Conservation (phyloP, 768 basidiomycete species). For the Rhodocollybia butyracea region DNA sequence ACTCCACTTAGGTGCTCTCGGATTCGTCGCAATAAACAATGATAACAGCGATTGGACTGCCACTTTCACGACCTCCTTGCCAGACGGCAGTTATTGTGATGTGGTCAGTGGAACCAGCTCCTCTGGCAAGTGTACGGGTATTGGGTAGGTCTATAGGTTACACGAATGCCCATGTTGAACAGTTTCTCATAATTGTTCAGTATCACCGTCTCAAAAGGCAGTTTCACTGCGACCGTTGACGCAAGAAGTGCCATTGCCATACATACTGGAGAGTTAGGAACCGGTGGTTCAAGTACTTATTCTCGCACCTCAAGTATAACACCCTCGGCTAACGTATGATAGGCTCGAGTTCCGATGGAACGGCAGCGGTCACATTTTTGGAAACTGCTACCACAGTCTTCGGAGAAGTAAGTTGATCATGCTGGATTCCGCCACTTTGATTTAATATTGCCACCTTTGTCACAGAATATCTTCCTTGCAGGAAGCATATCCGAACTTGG, state of each 20-base stretch:
- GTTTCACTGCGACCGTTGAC: constrained; percentile 46
- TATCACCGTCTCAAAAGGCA: constrained; percentile 46
- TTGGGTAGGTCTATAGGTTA: constrained; percentile 34
- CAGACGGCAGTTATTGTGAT: constrained; percentile 61
- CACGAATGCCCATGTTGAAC: not conserved
- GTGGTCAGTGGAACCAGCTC: constrained; percentile 48
- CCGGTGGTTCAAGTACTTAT: constrained; percentile 15
- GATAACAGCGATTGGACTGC: constrained; percentile 50
- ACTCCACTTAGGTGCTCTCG: constrained; percentile 38
- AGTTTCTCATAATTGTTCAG: constrained; percentile 22
- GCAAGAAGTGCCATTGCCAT: constrained; percentile 55
- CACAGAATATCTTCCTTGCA: constrained; percentile 56
- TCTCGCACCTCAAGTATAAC: not conserved
- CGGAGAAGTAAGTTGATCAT: constrained; percentile 44
- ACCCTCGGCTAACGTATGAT: constrained; percentile 7
- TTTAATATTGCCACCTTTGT: not conserved
- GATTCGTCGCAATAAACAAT: constrained; percentile 70
- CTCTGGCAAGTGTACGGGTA: constrained; percentile 45
- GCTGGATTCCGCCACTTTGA: not conserved
- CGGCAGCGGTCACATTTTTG: constrained; percentile 42
- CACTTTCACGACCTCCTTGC: constrained; percentile 55
- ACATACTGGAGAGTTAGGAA: constrained; percentile 42
- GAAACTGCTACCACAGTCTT: constrained; percentile 55
- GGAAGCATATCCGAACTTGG: constrained; percentile 57
- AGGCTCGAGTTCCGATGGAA: constrained; percentile 7